Conservation (phyloP, 1,139 yeast genomes). For the Debaryomyces sp. region DNA sequence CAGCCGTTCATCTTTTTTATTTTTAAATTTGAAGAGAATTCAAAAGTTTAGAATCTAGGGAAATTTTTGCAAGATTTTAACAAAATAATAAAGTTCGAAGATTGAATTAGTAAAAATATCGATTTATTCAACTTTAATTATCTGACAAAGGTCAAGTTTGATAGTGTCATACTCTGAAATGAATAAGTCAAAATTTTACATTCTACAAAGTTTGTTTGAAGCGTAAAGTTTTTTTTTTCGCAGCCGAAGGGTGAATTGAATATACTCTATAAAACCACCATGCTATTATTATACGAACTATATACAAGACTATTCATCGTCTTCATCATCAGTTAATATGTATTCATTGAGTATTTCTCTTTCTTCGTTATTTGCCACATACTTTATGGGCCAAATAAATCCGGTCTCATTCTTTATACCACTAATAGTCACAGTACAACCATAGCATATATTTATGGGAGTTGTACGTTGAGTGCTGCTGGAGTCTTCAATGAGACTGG, state of each 20-base stretch:
- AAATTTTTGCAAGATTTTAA: too few species aligned
- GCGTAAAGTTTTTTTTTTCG: background rate
- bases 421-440: slow-evolving; percentile 68
- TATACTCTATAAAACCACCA: background rate
- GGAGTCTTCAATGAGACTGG: background rate
- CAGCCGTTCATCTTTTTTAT: background rate
- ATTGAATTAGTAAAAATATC: too few species aligned
- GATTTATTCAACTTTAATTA: too few species aligned
- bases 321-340: slow-evolving; percentile 12
- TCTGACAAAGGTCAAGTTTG: too few species aligned
- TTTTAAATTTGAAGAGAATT: background rate
- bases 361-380: slow-evolving; percentile 7
- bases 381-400: slow-evolving; percentile 56
- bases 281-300: background rate
- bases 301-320: background rate
- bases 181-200: background rate
- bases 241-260: background rate
- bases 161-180: background rate
- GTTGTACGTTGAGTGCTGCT: background rate
- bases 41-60: background rate
- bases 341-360: slow-evolving; percentile 14
- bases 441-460: slow-evolving; percentile 62
- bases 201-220: background rate
- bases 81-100: too few species aligned
- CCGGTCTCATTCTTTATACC: slow-evolving; percentile 36